Percentiles rank a stretch among this genome's conserved stretches.
Evolutionary conservation across 1,139 yeast genomes (phyloP).

Genomic region (Candida sanyaensis): DNA sequence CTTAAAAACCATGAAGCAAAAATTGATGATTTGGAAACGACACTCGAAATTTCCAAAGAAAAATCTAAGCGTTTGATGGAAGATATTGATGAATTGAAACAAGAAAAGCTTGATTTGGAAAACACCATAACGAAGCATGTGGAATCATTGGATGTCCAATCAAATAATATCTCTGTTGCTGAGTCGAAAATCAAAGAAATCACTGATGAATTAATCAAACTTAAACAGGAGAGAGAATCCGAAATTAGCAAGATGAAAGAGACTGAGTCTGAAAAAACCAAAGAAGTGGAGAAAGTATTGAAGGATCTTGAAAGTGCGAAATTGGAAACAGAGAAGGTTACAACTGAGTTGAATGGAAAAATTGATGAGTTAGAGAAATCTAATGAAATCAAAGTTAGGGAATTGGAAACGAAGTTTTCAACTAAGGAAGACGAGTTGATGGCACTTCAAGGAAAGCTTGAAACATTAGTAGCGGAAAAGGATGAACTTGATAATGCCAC

Average conservation of each 20-base stretch:
- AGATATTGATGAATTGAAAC: slow-evolving; percentile 8
- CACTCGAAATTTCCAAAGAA: slow-evolving; percentile 10
- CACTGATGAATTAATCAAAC: slow-evolving; percentile 8
- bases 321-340: background rate
- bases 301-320: slow-evolving; percentile 6
- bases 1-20: slow-evolving; percentile 6
- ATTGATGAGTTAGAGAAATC: background rate
- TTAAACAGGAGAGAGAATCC: slow-evolving; percentile 13
- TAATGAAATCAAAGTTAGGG: slow-evolving; percentile 8
- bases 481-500: background rate
- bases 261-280: slow-evolving; percentile 3
- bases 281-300: slow-evolving; percentile 4
- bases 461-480: background rate
- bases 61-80: slow-evolving; percentile 11
- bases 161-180: background rate
- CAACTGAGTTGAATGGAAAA: slow-evolving; percentile 2
- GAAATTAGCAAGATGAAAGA: slow-evolving; percentile 6
- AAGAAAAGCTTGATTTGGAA: slow-evolving; percentile 8
- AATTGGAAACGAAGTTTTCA: slow-evolving; percentile 3
- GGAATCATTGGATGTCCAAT: background rate
- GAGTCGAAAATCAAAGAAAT: slow-evolving; percentile 7
- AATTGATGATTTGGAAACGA: slow-evolving; percentile 10
- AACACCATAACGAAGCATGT: background rate
- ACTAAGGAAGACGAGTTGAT: slow-evolving; percentile 9
- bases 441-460: slow-evolving; percentile 5